Percentiles rank a stretch among this genome's conserved stretches.
These are phyloP conservation scores for Pecoramyces ruminantium DNA, from an alignment of 192 early-diverging fungal genomes.

Conservation along the genomic window DNA sequence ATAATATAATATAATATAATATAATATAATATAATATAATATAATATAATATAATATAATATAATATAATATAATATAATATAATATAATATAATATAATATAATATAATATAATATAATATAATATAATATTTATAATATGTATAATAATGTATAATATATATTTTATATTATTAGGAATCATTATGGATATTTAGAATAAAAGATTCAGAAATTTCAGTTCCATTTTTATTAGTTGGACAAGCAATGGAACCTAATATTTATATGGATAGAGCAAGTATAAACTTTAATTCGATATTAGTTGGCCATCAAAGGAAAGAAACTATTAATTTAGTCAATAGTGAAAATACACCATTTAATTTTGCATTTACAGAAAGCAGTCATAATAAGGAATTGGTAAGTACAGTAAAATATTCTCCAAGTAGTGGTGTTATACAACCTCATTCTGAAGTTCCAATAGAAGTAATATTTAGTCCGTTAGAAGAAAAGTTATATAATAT, in stretches of 20 bases:
- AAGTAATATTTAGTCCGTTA: conserved; percentile 28
- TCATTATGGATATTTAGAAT: conserved; percentile 32
- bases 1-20: no score
- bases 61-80: no score
- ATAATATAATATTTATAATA: no score
- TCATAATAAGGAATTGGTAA: conserved; percentile 11
- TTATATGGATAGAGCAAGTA: conserved; percentile 22
- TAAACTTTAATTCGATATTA: conserved; percentile 41
- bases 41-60: no score
- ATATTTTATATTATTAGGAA: no score
- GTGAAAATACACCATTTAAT: conserved; percentile 25
- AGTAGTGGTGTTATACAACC: conserved; percentile 17
- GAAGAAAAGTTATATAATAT: conserved; percentile 41
- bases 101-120: no score
- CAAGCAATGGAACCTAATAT: conserved; percentile 35
- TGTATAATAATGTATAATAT: no score
- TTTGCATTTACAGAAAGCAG: conserved; percentile 33
- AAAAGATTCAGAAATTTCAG: conserved; percentile 16
- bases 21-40: no score
- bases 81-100: no score
- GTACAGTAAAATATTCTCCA: conserved; percentile 23
- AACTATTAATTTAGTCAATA: conserved; percentile 28
- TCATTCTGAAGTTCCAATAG: conserved; percentile 24
- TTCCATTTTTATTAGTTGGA: conserved; percentile 38
- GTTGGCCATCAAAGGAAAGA: conserved; percentile 36